Evolutionary conservation across 768 basidiomycete species (phyloP).

Genomic region (Suillus occidentalis): DNA sequence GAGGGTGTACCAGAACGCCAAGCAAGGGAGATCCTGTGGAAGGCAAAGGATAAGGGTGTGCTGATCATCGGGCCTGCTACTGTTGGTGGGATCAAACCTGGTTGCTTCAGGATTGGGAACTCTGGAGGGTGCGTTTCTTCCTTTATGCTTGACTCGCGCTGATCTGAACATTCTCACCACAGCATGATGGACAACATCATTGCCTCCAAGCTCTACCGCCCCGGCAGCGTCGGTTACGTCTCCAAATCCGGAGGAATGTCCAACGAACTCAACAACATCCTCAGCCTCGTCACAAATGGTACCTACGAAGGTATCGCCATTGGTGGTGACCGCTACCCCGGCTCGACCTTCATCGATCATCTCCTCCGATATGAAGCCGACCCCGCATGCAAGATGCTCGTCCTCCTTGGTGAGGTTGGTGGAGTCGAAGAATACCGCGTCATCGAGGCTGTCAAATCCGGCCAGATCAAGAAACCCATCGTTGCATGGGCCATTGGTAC

Average conservation of each 20-base stretch:
- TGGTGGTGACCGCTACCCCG: conserved; percentile 98
- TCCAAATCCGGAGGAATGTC: conserved; percentile 99
- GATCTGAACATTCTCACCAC: not conserved
- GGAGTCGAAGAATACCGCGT: conserved; percentile 99
- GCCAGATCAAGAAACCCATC: conserved; percentile 96
- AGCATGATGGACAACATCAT: conserved; percentile 99
- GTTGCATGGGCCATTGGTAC: conserved; percentile 99
- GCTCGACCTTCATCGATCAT: conserved; percentile 98
- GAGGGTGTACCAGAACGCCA: conserved; percentile 99
- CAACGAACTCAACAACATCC: conserved; percentile 99
- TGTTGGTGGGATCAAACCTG: conserved; percentile 99
- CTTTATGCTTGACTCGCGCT: not conserved
- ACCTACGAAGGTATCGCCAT: conserved; percentile 99
- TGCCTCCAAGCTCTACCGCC: conserved; percentile 95
- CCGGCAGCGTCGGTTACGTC: conserved; percentile 97
- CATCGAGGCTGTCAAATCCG: conserved; percentile 93
- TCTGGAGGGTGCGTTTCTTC: conserved; percentile 71
- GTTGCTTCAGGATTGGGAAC: conserved; percentile 99
- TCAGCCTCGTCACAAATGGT: conserved; percentile 93
- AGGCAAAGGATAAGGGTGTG: conserved; percentile 81
- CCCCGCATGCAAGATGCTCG: conserved; percentile 98
- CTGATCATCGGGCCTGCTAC: conserved; percentile 97
- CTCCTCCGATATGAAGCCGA: conserved; percentile 96
- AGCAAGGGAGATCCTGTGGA: conserved; percentile 92
- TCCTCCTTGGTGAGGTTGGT: conserved; percentile 97